Percentiles rank a stretch among this genome's conserved stretches.
Conservation (phyloP, 805 yeast genomes). For the Metschnikowia proteae region DNA sequence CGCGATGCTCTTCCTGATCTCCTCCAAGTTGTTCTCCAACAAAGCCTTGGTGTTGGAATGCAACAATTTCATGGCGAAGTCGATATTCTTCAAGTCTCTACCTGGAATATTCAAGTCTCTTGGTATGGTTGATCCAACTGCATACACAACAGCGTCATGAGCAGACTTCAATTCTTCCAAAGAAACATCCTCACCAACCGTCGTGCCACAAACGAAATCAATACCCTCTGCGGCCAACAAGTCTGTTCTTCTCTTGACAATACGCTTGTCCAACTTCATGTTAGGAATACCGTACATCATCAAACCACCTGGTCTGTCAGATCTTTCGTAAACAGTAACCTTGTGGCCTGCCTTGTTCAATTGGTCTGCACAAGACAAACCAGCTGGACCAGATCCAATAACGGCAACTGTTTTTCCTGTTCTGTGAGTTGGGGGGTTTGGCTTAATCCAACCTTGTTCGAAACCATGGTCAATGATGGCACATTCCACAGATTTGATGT, state of each 20-base stretch:
- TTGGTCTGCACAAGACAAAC: conserved; percentile 95
- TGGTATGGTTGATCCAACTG: conserved; percentile 95
- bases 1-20: conserved; percentile 62
- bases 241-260: conserved; percentile 91
- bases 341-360: conserved; percentile 92
- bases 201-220: conserved; percentile 67
- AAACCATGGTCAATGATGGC: conserved; percentile 95
- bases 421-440: conserved; percentile 71
- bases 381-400: conserved; percentile 97
- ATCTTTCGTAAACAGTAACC: conserved; percentile 89
- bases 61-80: conserved; percentile 90
- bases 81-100: conserved; percentile 83
- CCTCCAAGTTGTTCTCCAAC: conserved; percentile 74
- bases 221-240: conserved; percentile 88
- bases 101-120: conserved; percentile 94
- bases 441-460: conserved; percentile 94
- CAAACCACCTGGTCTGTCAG: conserved; percentile 95
- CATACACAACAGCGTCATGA: conserved; percentile 82
- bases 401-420: conserved; percentile 84
- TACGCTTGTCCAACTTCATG: conserved; percentile 92
- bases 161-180: conserved; percentile 60
- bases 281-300: conserved; percentile 99
- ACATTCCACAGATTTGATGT: conserved; percentile 92
- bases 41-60: conserved; percentile 87
- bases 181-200: conserved; percentile 79